phyloP scores from a whole-genome alignment of 768 basidiomycete species.

The Clavulina sp. region DNA sequence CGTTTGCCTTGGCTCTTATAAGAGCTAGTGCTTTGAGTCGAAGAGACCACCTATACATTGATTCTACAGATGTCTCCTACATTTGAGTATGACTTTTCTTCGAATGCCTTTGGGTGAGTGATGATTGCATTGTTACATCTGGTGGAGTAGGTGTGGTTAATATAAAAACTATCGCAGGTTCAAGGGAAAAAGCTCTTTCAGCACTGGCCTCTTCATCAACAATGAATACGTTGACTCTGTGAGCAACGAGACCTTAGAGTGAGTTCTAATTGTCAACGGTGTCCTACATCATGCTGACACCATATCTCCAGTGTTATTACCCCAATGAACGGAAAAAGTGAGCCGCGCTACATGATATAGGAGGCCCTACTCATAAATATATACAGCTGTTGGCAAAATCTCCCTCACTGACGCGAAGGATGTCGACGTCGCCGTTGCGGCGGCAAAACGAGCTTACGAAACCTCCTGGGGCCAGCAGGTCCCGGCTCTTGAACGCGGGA shows the following conservation, averaged over 20 bases:
- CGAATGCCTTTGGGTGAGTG: too few relatives aligned
- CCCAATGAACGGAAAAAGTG: conserved; percentile 47
- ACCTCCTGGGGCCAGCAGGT: conserved; percentile 50
- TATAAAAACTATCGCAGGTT: too few relatives aligned
- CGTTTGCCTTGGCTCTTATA: too few relatives aligned
- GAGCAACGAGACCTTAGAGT: conserved; percentile 50
- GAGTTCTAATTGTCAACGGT: conserved; percentile 14
- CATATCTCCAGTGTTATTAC: conserved; percentile 41
- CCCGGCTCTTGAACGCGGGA: conserved; percentile 34
- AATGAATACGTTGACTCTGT: conserved; percentile 46
- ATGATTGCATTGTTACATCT: too few relatives aligned
- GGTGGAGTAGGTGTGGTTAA: too few relatives aligned
- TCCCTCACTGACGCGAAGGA: conserved; percentile 46
- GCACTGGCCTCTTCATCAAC: conserved; percentile 57
- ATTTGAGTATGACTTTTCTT: conserved; percentile 1
- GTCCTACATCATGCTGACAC: too few relatives aligned
- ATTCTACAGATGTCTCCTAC: too few relatives aligned
- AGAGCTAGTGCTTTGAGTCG: too few relatives aligned
- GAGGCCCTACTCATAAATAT: too few relatives aligned
- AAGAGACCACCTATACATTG: too few relatives aligned
- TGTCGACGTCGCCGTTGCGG: conserved; percentile 57
- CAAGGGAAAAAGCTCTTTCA: conserved; percentile 17
- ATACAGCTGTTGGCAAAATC: conserved; percentile 3
- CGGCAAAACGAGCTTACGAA: conserved; percentile 44
- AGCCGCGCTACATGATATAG: too few relatives aligned